A percentile compares a stretch with the other conserved stretches of the same genome.
phyloP scores from a whole-genome alignment of 2,329 filamentous ascomycete species.

The Teratosphaeria destructans region DNA sequence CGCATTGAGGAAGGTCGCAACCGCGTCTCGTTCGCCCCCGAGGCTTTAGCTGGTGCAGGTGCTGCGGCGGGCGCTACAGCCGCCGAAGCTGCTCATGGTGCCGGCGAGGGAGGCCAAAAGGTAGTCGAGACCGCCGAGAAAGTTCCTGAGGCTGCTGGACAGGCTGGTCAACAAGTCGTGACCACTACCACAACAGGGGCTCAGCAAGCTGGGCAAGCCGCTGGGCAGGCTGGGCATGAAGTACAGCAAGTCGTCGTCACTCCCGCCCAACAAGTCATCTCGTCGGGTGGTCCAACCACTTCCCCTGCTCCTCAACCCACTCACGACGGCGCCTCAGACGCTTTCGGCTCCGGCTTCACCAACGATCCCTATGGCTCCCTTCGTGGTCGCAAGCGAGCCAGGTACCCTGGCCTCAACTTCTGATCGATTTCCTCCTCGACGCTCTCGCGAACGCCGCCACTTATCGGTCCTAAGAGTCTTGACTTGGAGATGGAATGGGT shows the following conservation, averaged over 20 bases:
- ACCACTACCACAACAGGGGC: neutral
- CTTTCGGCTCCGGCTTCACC: neutral
- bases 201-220: neutral
- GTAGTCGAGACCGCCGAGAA: neutral
- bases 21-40: conserved; percentile 30
- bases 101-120: neutral
- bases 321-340: neutral
- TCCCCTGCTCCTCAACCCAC: neutral
- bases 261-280: neutral
- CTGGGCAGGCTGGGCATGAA: neutral
- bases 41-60: neutral
- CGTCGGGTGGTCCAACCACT: neutral
- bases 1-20: conserved; percentile 84
- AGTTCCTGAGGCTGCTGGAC: neutral
- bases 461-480: neutral
- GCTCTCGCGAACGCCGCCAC: neutral
- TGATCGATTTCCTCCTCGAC: neutral
- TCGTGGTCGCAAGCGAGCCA: neutral
- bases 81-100: neutral
- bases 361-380: neutral
- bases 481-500: neutral
- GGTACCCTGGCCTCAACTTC: neutral
- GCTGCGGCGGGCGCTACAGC: neutral
- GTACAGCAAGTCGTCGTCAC: neutral
- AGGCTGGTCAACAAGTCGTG: neutral